A percentile compares a stretch with the other conserved stretches of the same genome.
phyloP scores from a whole-genome alignment of 352 stramenopile genomes.

The Phytophthora pseudosyringae region DNA sequence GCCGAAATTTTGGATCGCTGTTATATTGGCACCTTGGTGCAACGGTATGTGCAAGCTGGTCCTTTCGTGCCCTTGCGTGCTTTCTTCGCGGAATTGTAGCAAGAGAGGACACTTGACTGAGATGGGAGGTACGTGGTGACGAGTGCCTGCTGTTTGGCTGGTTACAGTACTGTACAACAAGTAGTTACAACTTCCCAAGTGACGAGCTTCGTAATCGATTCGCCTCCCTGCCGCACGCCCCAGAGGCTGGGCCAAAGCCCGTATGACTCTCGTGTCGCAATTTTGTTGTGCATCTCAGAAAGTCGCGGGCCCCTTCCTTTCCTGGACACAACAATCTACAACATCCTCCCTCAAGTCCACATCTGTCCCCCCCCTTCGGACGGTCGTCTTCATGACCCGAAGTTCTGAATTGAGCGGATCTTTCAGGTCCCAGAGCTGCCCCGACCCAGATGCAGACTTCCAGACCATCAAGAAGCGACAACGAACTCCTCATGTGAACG shows the following conservation, averaged over 20 bases:
- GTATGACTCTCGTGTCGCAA: not conserved
- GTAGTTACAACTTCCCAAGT: not conserved
- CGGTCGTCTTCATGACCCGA: not conserved
- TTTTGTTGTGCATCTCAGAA: not conserved
- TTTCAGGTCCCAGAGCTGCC: not conserved
- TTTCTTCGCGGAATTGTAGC: not conserved
- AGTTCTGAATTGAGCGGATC: not conserved
- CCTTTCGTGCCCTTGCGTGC: not conserved
- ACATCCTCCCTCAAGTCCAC: not conserved
- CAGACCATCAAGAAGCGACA: not conserved
- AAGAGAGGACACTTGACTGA: not conserved
- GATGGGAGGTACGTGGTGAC: not conserved
- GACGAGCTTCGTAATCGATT: constrained; percentile 1
- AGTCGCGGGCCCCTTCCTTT: no score
- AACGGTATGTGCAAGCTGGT: not conserved
- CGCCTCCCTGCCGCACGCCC: not conserved
- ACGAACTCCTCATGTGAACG: not conserved
- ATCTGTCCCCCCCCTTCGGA: not conserved
- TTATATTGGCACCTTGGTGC: not conserved
- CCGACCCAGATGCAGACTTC: not conserved
- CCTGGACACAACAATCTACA: not conserved
- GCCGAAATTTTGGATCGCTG: not conserved
- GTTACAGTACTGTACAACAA: no score
- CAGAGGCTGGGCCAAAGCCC: no score
- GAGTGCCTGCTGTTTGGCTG: not conserved